These are phyloP conservation scores for Debaryomyces fabryi DNA, from an alignment of 1,139 yeast species.

Conservation along the genomic window DNA sequence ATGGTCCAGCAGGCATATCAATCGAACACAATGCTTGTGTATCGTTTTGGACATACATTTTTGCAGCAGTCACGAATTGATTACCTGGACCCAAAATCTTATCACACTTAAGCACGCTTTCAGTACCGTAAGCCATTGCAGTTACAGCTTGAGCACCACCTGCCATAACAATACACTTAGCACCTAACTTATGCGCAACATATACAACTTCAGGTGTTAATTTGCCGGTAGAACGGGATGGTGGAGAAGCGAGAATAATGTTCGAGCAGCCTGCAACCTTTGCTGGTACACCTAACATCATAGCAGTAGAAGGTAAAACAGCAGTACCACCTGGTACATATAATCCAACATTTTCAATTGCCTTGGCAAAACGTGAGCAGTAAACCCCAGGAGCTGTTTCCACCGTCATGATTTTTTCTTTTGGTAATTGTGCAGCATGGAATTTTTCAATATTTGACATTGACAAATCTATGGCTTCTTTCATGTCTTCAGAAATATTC, in stretches of 20 bases:
- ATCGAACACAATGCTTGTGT: constrained; percentile 93
- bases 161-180: constrained; percentile 84
- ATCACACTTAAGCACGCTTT: constrained; percentile 88
- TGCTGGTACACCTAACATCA: constrained; percentile 99
- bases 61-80: constrained; percentile 98
- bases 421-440: constrained; percentile 87
- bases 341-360: constrained; percentile 91
- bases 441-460: constrained; percentile 86
- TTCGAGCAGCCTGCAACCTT: constrained; percentile 96
- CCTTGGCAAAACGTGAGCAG: constrained; percentile 93
- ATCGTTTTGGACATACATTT: constrained; percentile 95
- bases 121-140: constrained; percentile 98
- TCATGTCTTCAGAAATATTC: constrained; percentile 76
- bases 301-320: constrained; percentile 93
- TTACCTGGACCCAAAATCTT: constrained; percentile 98
- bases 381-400: constrained; percentile 93
- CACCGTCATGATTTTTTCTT: constrained; percentile 70
- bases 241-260: constrained; percentile 97
- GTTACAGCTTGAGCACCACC: constrained; percentile 99
- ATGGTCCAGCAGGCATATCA: constrained; percentile 99
- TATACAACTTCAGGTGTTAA: constrained; percentile 97
- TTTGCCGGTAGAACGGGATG: constrained; percentile 85
- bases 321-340: constrained; percentile 99
- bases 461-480: constrained; percentile 84
- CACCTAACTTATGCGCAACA: constrained; percentile 95